Conservation (phyloP, 169 alveolate genomes). For the Cryptosporidium meleagridis region DNA sequence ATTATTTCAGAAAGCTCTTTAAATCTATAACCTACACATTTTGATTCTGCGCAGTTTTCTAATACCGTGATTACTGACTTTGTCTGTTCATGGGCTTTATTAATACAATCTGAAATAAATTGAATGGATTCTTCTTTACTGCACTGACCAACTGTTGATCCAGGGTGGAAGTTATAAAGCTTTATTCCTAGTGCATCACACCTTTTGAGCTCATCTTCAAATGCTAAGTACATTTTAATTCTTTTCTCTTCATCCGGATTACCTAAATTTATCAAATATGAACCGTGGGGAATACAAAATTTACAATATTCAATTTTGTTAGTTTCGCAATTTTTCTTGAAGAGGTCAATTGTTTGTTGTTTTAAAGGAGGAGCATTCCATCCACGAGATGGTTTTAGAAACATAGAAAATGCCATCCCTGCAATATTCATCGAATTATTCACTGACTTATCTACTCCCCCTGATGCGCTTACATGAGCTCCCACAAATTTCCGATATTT, state of each 20-base stretch:
- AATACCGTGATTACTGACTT: slow-evolving; percentile 83
- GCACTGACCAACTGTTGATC: slow-evolving; percentile 77
- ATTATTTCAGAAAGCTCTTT: slow-evolving; percentile 88
- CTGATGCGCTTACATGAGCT: slow-evolving; percentile 91
- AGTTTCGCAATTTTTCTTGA: slow-evolving; percentile 78
- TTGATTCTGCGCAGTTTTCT: slow-evolving; percentile 92
- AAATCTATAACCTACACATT: slow-evolving; percentile 88
- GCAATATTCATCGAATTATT: slow-evolving; percentile 83
- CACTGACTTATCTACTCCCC: slow-evolving; percentile 88
- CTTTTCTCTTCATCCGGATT: slow-evolving; percentile 90
- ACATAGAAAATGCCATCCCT: slow-evolving; percentile 88
- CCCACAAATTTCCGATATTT: slow-evolving; percentile 79
- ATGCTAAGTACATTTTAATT: slow-evolving; percentile 83
- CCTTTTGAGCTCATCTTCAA: slow-evolving; percentile 88
- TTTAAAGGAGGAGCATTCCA: slow-evolving; percentile 89
- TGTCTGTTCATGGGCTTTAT: slow-evolving; percentile 85
- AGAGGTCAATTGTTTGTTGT: slow-evolving; percentile 78
- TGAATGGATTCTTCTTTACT: slow-evolving; percentile 54
- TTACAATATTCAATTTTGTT: slow-evolving; percentile 77
- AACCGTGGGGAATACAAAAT: slow-evolving; percentile 89
- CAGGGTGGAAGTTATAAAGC: slow-evolving; percentile 90
- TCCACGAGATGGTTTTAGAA: slow-evolving; percentile 88
- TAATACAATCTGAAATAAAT: slow-evolving; percentile 76
- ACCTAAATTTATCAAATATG: slow-evolving; percentile 89
- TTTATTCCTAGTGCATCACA: slow-evolving; percentile 87